Percentiles rank a stretch among this genome's conserved stretches.
phyloP scores from a whole-genome alignment of 306 rosid genomes.

The Luffa aegyptiaca region DNA sequence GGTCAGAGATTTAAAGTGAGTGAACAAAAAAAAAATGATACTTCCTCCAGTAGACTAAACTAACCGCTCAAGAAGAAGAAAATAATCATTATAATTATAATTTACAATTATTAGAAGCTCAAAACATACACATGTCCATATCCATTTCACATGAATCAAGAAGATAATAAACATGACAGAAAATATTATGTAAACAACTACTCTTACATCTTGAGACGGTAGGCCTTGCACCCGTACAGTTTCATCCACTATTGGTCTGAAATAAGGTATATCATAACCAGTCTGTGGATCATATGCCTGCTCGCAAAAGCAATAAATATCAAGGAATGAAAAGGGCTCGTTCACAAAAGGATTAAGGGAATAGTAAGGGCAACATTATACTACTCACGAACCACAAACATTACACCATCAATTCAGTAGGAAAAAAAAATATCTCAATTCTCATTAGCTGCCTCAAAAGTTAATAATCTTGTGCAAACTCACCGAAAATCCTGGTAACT shows the following conservation, averaged over 20 bases:
- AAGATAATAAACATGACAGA: background rate
- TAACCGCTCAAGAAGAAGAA: background rate
- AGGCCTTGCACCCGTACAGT: conserved; percentile 49
- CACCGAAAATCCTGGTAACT: conserved; percentile 78
- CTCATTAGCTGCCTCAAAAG: background rate
- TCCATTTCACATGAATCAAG: background rate
- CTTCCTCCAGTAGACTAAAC: background rate
- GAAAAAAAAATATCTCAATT: background rate
- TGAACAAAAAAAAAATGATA: background rate
- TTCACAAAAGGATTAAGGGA: background rate
- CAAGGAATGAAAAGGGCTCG: background rate
- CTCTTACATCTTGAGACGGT: conserved; percentile 66
- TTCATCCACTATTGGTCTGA: conserved; percentile 75
- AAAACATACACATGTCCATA: background rate
- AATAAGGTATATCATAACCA: conserved; percentile 77
- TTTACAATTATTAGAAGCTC: background rate
- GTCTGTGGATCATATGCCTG: conserved; percentile 90
- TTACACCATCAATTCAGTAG: background rate
- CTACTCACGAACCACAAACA: background rate
- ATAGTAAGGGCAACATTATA: background rate
- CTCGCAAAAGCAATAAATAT: conserved; percentile 17
- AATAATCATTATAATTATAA: background rate
- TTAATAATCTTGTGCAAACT: conserved; percentile 21
- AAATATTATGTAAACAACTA: background rate
- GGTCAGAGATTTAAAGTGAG: conserved; percentile 5